Evolutionary conservation across 495 filamentous ascomycete species (phyloP), one percentile per base, ranked within the genome.

Genomic region (Penicillium malachiteum): DNA sequence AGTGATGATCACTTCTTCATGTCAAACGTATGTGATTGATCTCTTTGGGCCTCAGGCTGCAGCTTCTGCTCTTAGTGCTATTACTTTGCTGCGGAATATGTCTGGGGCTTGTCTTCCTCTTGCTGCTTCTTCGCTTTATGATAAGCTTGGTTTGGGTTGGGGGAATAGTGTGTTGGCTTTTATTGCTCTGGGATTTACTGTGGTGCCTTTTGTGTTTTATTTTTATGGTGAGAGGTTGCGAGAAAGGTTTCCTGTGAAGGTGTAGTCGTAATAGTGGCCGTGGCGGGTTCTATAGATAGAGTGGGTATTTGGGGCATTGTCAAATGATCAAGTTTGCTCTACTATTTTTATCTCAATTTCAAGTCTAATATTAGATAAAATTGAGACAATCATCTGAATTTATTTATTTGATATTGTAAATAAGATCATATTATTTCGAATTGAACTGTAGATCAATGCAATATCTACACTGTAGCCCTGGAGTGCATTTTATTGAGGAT

Each of bases 1-100:
- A 77, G 64, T 87, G 72, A 56, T 86, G 64, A 55, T 89, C 68
- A 49, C 73, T 61, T 52, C 80, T 75, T 66, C 85, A 73, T 60
- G 60, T 4, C 75, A 85, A 30, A 52, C 86, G 71, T 88, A 88
- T 59, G 81, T 82, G 57, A 87, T 82, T 42, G 76, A 83, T 26
- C 78, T 79, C 54, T 82, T 86, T 30, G 79, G 48, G 11, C 12
- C 84, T 16, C 51, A 69, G 48, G 82, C 84, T 59, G 83, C 84
- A 0, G 84, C 85, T 9, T 60, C 63, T 7, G 62, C 69, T 5
- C 56, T 56, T 0, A 76, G 67, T 17, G 73, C 72, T 3, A 65
- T 72, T 40, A 65, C 1, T 52, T 71, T 55, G 10, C 7, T 55
- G 26, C 34, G 53, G 5, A 16, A 18, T 21, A 3, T 39, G 10